Evolutionary conservation across 2,329 filamentous ascomycete genomes (phyloP), one percentile per base, ranked within the genome.

Genomic region (Cladosporium oxysporum): DNA sequence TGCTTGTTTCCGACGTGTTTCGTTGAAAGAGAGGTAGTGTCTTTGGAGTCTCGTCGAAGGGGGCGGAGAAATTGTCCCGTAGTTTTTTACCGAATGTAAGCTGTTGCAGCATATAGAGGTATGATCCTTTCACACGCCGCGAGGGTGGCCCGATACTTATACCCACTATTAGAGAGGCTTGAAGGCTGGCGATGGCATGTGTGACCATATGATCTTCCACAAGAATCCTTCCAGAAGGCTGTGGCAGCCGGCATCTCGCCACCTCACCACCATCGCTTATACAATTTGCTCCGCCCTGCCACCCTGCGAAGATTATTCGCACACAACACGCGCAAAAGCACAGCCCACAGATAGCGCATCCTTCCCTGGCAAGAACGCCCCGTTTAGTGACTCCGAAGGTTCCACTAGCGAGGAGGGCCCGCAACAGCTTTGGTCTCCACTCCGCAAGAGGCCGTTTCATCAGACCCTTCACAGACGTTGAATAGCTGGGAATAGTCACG

Each of bases 301-400:
- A 29, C 52, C 52, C 28, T 55, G 52, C 31, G 52, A 31, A 33
- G 33, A 29, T 29, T 31, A n/a, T n/a, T 31, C 50, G 50, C 50
- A 53, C 50, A 18, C n/a, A 29, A 55, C 52, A 55, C 52, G 52
- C 52, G 33, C 52, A 33, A 18, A 47, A 47, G 41, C 28, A 29
- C 52, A 55, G 52, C 29, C 52, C 52, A 47, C n/a, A 47, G 41
- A 47, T 55, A 55, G 52, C 52, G 52, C 52, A 55, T 55, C 52
- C 52, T 55, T 55, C 52, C 16, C 29, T 55, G 31, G 28, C 28
- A 10, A 33, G 21, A 31, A 18, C 18, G 52, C n/a, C 29, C 52
- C 52, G 14, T 21, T 47, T 47, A n/a, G 41, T 16, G 41, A 21
- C 41, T 47, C 21, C 28, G 3, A 31, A 33, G 16, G 28, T 33